Evolutionary conservation across 2,329 filamentous ascomycete species (phyloP).

Genomic region (Tothia fuscella): DNA sequence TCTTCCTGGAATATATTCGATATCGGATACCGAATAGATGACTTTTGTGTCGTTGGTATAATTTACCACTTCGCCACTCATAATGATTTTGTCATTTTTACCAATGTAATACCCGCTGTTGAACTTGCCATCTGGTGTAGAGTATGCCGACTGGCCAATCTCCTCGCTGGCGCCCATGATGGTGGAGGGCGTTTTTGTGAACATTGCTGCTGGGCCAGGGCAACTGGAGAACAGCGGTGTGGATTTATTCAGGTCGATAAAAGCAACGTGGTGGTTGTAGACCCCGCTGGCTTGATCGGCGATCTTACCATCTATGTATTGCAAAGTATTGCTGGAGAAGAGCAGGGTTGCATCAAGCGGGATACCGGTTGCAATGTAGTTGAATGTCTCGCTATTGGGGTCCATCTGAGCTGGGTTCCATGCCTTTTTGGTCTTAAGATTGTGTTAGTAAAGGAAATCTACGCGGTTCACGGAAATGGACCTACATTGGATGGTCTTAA

Average conservation of each 20-base stretch:
- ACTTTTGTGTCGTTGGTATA: background rate
- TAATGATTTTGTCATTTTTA: background rate
- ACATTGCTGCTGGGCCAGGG: background rate
- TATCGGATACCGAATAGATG: conserved; percentile 1
- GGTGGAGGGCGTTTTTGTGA: background rate
- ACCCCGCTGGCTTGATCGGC: background rate
- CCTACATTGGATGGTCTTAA: background rate
- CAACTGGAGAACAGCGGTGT: background rate
- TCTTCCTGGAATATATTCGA: conserved; percentile 6
- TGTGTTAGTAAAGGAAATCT: background rate
- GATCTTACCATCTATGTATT: background rate
- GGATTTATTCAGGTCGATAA: background rate
- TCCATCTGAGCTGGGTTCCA: background rate
- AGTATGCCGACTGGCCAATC: background rate
- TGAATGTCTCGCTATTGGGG: background rate
- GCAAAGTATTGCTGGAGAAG: background rate
- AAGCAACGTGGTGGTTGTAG: conserved; percentile 4
- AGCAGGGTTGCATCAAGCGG: background rate
- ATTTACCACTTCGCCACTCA: conserved; percentile 3
- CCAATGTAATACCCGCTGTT: conserved; percentile 1
- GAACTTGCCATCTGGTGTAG: background rate
- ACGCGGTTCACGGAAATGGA: no score
- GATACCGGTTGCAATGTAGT: background rate
- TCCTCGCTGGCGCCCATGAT: conserved; percentile 1
- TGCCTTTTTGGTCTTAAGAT: background rate